Evolutionary conservation across 2,329 filamentous ascomycete species (phyloP).

Genomic region (Arthrobotrys megalospora): DNA sequence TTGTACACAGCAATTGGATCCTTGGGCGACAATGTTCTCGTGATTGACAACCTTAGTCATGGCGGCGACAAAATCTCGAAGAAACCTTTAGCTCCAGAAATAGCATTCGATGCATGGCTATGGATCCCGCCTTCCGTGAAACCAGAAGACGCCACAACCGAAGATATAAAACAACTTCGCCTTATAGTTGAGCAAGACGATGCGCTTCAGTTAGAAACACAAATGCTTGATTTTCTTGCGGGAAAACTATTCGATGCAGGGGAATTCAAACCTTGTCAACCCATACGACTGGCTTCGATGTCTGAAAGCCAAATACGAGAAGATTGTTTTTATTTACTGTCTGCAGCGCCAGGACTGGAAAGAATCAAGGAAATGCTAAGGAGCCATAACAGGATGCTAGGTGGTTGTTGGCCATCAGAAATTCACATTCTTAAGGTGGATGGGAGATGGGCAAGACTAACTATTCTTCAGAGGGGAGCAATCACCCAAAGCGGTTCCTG

Average conservation of each 20-base stretch:
- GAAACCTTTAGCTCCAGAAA: background rate
- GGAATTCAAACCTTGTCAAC: slow-evolving; percentile 11
- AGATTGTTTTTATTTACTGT: slow-evolving; percentile 25
- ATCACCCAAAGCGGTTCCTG: background rate
- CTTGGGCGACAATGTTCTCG: background rate
- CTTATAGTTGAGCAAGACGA: slow-evolving; percentile 17
- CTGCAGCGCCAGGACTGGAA: background rate
- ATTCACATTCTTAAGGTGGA: slow-evolving; percentile 23
- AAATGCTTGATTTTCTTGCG: slow-evolving; percentile 11
- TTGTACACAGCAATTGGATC: background rate
- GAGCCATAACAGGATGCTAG: slow-evolving; percentile 21
- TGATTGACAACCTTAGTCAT: slow-evolving; percentile 4
- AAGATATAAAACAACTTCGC: slow-evolving; percentile 31
- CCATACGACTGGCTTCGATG: slow-evolving; percentile 15
- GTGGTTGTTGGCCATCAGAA: slow-evolving; percentile 18
- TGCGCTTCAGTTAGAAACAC: background rate
- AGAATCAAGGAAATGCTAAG: slow-evolving; percentile 12
- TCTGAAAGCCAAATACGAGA: slow-evolving; percentile 23
- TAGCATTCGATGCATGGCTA: slow-evolving; percentile 30
- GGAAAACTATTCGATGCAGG: slow-evolving; percentile 15
- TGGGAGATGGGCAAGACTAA: slow-evolving; percentile 15
- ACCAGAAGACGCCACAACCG: slow-evolving; percentile 25
- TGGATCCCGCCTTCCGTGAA: slow-evolving; percentile 8
- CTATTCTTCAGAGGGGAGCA: slow-evolving; percentile 24
- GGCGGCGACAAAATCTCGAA: background rate